Evolutionary conservation across 148 eudicot species (phyloP).

Genomic region (Dianthus caryophyllus): DNA sequence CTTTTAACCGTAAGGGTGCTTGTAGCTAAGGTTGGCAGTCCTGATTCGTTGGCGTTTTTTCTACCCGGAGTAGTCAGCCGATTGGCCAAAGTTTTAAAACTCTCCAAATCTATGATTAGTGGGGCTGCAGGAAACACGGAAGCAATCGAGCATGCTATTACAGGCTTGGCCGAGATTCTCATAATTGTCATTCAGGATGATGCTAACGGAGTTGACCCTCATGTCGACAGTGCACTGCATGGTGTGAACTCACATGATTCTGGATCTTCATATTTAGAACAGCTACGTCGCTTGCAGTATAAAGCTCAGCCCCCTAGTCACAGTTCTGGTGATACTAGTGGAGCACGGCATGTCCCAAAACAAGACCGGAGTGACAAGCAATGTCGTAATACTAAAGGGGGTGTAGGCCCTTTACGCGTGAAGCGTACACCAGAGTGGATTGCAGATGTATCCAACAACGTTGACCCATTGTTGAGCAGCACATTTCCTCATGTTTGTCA

Average conservation of each 20-base stretch:
- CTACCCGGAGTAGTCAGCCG: conserved; percentile 93
- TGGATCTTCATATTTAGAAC: conserved; percentile 55
- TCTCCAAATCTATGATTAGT: conserved; percentile 74
- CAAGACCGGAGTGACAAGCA: conserved; percentile 23
- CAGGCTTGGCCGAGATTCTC: conserved; percentile 80
- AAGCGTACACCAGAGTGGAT: conserved; percentile 82
- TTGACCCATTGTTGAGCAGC: conserved; percentile 58
- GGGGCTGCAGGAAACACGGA: conserved; percentile 90
- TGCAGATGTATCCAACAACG: conserved; percentile 51
- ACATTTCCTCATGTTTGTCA: conserved; percentile 79
- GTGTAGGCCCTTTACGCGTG: conserved; percentile 52
- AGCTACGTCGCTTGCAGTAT: conserved; percentile 60
- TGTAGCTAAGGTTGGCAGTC: conserved; percentile 82
- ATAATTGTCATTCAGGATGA: conserved; percentile 65
- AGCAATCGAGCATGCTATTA: conserved; percentile 79
- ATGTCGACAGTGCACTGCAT: conserved; percentile 20
- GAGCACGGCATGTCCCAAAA: conserved; percentile 24
- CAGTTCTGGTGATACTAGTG: conserved; percentile 27
- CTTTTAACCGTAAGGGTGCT: conserved; percentile 65
- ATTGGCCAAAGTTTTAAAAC: conserved; percentile 72
- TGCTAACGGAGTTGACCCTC: conserved; percentile 38
- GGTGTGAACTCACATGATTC: conserved; percentile 29
- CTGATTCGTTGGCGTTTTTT: conserved; percentile 91
- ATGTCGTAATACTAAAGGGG: conserved; percentile 20
- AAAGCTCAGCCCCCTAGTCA: conserved; percentile 36